Evolutionary conservation across 1,284 basidiomycete species (phyloP).

Genomic region (Athelia sp.): DNA sequence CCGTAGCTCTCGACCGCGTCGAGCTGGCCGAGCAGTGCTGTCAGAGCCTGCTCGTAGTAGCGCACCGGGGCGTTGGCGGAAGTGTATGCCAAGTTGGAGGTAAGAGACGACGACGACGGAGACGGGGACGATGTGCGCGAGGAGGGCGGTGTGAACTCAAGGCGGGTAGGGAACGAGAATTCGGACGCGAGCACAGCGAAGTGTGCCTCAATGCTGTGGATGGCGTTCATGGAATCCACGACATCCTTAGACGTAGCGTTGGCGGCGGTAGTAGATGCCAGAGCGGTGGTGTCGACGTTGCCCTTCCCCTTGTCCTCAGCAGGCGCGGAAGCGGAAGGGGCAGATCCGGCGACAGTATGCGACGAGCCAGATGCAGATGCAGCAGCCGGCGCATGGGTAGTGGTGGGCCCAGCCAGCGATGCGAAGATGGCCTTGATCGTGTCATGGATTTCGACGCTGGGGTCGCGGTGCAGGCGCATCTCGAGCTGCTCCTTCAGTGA

Average conservation of each 20-base stretch:
- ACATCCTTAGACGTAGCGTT: constrained; percentile 24
- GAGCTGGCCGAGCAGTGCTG: constrained; percentile 44
- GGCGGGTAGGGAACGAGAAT: constrained; percentile 35
- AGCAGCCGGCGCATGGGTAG: neutral
- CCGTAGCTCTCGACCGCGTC: constrained; percentile 56
- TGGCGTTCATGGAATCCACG: constrained; percentile 24
- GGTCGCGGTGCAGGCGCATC: neutral
- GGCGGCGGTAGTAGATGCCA: constrained; percentile 1
- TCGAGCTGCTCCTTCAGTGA: neutral
- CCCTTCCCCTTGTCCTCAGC: constrained; percentile 26
- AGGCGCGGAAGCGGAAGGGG: constrained; percentile 4
- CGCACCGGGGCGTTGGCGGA: constrained; percentile 52
- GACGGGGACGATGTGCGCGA: constrained; percentile 11
- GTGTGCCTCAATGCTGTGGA: constrained; percentile 29
- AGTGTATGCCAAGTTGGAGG: constrained; percentile 39
- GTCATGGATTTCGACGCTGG: neutral
- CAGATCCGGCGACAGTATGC: constrained; percentile 2
- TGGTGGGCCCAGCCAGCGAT: neutral
- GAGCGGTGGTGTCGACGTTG: constrained; percentile 2
- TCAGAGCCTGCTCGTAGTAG: constrained; percentile 52
- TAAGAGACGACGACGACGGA: constrained; percentile 8
- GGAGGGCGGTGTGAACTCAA: constrained; percentile 32
- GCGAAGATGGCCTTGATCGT: neutral
- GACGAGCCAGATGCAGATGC: constrained; percentile 2
- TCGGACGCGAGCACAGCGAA: constrained; percentile 31